These are phyloP conservation scores for Pelargonium cotyledonis DNA, from an alignment of 441 rosid species.

Conservation along the genomic window DNA sequence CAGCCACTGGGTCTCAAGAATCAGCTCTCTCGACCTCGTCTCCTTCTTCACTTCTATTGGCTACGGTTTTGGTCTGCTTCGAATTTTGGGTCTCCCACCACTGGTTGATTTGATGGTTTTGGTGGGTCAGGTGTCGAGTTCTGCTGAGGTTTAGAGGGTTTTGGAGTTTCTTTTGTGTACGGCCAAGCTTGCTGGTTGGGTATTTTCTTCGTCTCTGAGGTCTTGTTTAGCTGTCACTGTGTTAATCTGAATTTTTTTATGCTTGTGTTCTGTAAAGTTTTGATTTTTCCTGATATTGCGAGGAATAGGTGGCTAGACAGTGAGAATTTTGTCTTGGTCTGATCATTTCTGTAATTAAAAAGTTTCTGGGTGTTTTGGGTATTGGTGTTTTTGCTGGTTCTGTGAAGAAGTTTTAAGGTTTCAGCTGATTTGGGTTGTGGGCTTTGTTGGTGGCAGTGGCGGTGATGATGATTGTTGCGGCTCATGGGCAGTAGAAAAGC, in stretches of 20 bases:
- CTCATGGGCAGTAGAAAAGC: conserved; percentile 41
- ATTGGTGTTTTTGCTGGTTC: conserved; percentile 5
- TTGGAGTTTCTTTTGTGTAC: conserved; percentile 1
- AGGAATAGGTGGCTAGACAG: background rate
- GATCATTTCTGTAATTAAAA: background rate
- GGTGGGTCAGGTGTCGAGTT: conserved; percentile 8
- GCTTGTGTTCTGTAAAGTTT: background rate
- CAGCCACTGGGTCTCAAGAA: conserved; percentile 13
- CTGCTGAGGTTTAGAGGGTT: background rate
- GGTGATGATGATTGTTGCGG: conserved; percentile 27
- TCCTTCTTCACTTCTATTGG: background rate
- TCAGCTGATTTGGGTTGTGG: background rate
- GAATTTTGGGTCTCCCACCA: background rate
- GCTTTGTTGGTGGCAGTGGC: conserved; percentile 7
- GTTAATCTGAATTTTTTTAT: background rate
- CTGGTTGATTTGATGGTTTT: background rate
- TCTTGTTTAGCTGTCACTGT: background rate
- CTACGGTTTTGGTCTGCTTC: background rate
- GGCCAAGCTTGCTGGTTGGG: conserved; percentile 1
- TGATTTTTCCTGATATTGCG: background rate
- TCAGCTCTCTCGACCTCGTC: conserved; percentile 5
- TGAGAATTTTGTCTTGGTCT: background rate
- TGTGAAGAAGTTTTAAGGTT: conserved; percentile 4
- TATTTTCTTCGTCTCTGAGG: conserved; percentile 7
- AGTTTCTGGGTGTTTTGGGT: background rate